Evolutionary conservation across 2,329 filamentous ascomycete species (phyloP).

Genomic region (Fusarium papillatum): DNA sequence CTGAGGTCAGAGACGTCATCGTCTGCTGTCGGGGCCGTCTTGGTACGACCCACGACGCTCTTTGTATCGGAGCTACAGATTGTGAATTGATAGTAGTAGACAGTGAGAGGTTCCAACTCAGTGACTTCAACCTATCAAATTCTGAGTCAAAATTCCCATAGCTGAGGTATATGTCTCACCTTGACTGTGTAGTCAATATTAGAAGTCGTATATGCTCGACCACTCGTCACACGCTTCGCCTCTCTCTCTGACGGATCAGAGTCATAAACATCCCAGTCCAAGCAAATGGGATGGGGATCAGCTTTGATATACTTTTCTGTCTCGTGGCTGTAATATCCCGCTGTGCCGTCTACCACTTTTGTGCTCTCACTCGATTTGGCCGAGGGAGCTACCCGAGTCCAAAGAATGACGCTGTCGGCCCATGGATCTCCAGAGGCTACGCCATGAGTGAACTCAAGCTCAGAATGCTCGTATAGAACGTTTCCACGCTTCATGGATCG

Average conservation of each 20-base stretch:
- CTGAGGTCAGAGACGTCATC: slow-evolving; percentile 70
- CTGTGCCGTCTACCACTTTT: slow-evolving; percentile 49
- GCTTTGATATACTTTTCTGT: slow-evolving; percentile 56
- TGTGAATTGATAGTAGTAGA: slow-evolving; percentile 78
- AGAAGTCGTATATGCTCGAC: slow-evolving; percentile 76
- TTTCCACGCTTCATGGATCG: slow-evolving; percentile 28
- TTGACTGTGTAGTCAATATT: slow-evolving; percentile 85
- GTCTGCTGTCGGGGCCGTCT: slow-evolving; percentile 72
- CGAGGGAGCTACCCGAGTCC: slow-evolving; percentile 61
- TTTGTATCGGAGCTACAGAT: slow-evolving; percentile 74
- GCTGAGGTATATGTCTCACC: slow-evolving; percentile 49
- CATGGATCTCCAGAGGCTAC: slow-evolving; percentile 64
- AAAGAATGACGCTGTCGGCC: slow-evolving; percentile 71
- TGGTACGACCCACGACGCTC: slow-evolving; percentile 76
- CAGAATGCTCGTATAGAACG: slow-evolving; percentile 6
- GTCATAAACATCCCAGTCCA: slow-evolving; percentile 70
- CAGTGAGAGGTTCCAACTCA: slow-evolving; percentile 72
- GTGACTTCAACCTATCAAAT: slow-evolving; percentile 71
- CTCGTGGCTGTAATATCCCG: slow-evolving; percentile 60
- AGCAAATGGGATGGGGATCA: slow-evolving; percentile 70
- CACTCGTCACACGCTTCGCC: slow-evolving; percentile 63
- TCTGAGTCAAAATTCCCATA: neutral
- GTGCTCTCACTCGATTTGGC: slow-evolving; percentile 60
- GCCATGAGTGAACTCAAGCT: slow-evolving; percentile 75
- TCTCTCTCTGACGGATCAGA: slow-evolving; percentile 54